Evolutionary conservation across 2,329 filamentous ascomycete species (phyloP), one percentile per base, ranked within the genome.

Genomic region (Cryphonectria nitschkei): DNA sequence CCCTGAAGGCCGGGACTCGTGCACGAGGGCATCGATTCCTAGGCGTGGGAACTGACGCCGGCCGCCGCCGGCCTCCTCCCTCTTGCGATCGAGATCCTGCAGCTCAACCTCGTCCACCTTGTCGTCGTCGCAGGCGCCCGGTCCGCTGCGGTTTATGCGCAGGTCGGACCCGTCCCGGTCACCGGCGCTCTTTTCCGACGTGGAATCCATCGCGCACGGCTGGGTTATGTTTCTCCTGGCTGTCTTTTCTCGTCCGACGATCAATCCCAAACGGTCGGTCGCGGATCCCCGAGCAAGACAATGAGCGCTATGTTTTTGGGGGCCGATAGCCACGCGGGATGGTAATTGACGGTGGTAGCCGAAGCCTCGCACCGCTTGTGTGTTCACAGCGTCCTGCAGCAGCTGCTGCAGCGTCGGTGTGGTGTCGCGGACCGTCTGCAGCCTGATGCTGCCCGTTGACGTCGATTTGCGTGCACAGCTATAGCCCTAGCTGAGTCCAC

Each of bases 31-130:
- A 46, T 69, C 70, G 19, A 69, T 16, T 8, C 69, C 69, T 5
- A 72, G 58, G 37, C 65, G 71, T 19, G 71, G 68, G 22, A 68
- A 72, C 7, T 64, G 70, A 41, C 70, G 64, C 56, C 61, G 41
- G 19, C 66, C 43, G 41, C 50, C 61, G 26, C 5, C 60, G 32
- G 34, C 26, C 43, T 63, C 56, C 60, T 63, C 32, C 16, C 26
- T 43, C 56, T 8, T 54, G 26, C 16, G 39, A 9, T 46, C 56
- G 9, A 46, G 63, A n/a, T 69, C 71, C 22, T 65, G 41, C 61
- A 68, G 60, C 37, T 69, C 67, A 22, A 67, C 43, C 4, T 73
- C 64, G 41, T 67, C 66, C 13, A 39, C 46, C 32, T 65, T 64
- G 32, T 37, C 52, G 34, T 54, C 60, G 16, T 29, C 7, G 11